These are phyloP conservation scores for Porodaedalea pini DNA, from an alignment of 1,284 basidiomycete species.

Conservation along the genomic window DNA sequence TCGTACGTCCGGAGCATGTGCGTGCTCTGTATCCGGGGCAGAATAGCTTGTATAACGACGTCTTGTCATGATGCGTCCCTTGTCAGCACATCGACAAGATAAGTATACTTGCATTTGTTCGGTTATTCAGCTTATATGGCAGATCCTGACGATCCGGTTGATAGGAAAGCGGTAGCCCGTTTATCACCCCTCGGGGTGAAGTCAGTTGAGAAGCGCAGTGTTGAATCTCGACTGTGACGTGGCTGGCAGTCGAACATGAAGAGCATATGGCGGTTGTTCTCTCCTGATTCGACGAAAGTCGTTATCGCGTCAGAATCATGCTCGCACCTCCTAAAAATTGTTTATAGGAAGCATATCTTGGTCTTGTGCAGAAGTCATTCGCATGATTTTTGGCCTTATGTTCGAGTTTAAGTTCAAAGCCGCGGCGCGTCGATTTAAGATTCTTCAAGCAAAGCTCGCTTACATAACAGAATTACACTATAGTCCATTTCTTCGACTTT, in stretches of 20 bases:
- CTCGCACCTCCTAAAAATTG: too few relatives aligned
- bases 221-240: constrained; percentile 1
- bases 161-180: neutral
- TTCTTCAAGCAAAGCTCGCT: too few relatives aligned
- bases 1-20: neutral
- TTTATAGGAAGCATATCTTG: too few relatives aligned
- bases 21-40: neutral
- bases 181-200: neutral
- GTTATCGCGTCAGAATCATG: too few relatives aligned
- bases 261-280: constrained; percentile 1
- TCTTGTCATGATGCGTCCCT: constrained; percentile 1
- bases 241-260: neutral
- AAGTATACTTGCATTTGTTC: neutral
- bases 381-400: too few relatives aligned
- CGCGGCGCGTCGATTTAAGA: too few relatives aligned
- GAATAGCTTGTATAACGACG: neutral
- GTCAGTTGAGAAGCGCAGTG: neutral
- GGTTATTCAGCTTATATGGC: neutral
- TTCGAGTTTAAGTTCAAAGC: too few relatives aligned
- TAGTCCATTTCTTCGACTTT: too few relatives aligned
- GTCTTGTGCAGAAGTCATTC: too few relatives aligned
- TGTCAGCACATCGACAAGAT: neutral
- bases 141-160: neutral
- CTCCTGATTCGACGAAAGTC: neutral
- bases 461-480: too few relatives aligned